Conservation (phyloP, 2,329 filamentous ascomycete species). For the Colletotrichum liaoningense region DNA sequence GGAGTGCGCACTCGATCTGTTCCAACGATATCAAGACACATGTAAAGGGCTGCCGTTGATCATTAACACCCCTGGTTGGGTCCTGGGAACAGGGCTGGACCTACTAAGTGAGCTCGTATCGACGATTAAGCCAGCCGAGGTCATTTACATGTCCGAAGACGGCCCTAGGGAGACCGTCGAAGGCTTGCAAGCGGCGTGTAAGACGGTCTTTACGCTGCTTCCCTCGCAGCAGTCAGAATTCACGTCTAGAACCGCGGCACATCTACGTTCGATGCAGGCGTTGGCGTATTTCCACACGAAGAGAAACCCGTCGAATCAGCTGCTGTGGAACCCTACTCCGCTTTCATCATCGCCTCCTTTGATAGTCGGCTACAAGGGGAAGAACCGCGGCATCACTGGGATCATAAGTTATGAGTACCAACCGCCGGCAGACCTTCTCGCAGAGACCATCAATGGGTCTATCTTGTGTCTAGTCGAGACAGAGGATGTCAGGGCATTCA, state of each 20-base stretch:
- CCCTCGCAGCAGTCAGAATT: conserved; percentile 70
- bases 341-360: conserved; percentile 69
- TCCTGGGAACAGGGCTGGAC: conserved; percentile 76
- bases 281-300: conserved; percentile 79
- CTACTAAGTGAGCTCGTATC: conserved; percentile 69
- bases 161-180: conserved; percentile 69
- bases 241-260: conserved; percentile 69
- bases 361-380: conserved; percentile 69
- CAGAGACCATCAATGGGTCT: conserved; percentile 77
- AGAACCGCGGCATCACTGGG: conserved; percentile 67
- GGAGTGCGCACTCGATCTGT: conserved; percentile 72
- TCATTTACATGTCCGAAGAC: conserved; percentile 76
- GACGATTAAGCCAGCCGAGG: conserved; percentile 66
- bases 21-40: conserved; percentile 62
- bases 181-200: conserved; percentile 58
- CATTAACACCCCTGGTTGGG: conserved; percentile 81
- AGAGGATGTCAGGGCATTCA: conserved; percentile 64
- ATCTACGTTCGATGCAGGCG: conserved; percentile 79
- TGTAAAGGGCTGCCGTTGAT: conserved; percentile 66
- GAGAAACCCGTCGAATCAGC: conserved; percentile 35
- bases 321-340: conserved; percentile 64
- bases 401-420: conserved; percentile 77
- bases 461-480: conserved; percentile 75
- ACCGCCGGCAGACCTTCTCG: conserved; percentile 66
- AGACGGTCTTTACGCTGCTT: conserved; percentile 60